Evolutionary conservation across 2,329 filamentous ascomycete genomes (phyloP).

Genomic region (Exophiala oligosperma): DNA sequence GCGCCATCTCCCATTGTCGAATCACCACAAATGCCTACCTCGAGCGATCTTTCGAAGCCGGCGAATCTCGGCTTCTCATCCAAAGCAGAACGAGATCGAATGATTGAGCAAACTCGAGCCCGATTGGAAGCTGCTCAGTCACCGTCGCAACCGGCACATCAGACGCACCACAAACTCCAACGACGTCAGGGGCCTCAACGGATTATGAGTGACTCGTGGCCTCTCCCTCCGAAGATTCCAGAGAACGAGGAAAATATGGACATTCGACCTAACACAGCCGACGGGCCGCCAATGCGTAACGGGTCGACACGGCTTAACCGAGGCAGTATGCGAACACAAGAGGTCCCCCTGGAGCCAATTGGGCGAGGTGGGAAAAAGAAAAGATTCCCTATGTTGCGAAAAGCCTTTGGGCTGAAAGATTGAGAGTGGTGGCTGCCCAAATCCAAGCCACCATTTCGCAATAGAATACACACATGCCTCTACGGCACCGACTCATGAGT

Average conservation of each 20-base stretch:
- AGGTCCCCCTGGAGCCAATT: slow-evolving; percentile 9
- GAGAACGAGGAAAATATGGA: slow-evolving; percentile 10
- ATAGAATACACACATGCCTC: no score
- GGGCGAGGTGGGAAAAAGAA: slow-evolving; percentile 45
- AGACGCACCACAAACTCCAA: slow-evolving; percentile 45
- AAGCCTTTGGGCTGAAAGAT: slow-evolving; percentile 44
- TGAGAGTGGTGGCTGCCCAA: slow-evolving; percentile 19
- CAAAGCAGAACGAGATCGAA: slow-evolving; percentile 60
- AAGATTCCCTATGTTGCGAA: slow-evolving; percentile 45
- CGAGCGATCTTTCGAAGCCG: slow-evolving; percentile 55
- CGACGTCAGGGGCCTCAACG: slow-evolving; percentile 44
- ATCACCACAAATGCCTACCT: slow-evolving; percentile 29
- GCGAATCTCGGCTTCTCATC: slow-evolving; percentile 52
- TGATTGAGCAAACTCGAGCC: slow-evolving; percentile 58
- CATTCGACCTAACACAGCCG: slow-evolving; percentile 31
- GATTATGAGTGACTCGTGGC: slow-evolving; percentile 48
- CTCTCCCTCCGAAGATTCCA: slow-evolving; percentile 38
- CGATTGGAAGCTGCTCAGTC: slow-evolving; percentile 41
- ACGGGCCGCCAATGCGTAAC: slow-evolving; percentile 24
- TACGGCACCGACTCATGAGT: neutral
- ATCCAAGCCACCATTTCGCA: no score
- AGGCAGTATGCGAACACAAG: slow-evolving; percentile 23
- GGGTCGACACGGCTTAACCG: slow-evolving; percentile 19
- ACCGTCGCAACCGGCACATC: slow-evolving; percentile 27
- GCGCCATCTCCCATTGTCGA: slow-evolving; percentile 12